Evolutionary conservation across 495 filamentous ascomycete species (phyloP), one percentile per base, ranked within the genome.

Genomic region (Trichoderma reesei): DNA sequence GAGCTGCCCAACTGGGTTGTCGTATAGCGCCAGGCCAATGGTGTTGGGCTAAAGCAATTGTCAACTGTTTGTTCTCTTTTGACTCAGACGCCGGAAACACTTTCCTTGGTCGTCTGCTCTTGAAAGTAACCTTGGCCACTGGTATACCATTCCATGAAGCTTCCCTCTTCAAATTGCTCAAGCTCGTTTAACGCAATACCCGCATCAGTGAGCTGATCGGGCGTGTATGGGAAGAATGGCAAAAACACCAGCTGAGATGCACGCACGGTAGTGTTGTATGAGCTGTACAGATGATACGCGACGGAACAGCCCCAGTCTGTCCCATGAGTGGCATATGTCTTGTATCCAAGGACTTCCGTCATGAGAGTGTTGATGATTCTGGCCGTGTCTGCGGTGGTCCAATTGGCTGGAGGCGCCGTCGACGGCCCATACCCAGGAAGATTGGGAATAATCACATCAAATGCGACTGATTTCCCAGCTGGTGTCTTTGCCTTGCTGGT

Each of bases 1-100:
- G 0, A 78, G 68, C n/a, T 73, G 68, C 0, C 76, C 76, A 3
- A 78, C 61, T 0, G 75, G 77, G 26, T 69, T 75, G 54, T 79
- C 77, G 4, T 72, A 68, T 0, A 78, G 63, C 1, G 74, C 75
- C 31, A 75, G 67, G 3, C 74, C 74, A 13, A 79, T 66, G 6
- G 71, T 75, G 44, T 76, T 70, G n/a, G 76, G 75, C 67, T 73
- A 38, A 61, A 10, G 14, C 20, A 56, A 39, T 39, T 26, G 20
- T 39, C 59, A 61, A 18, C 42, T 16, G 5, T 46, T 3, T 6
- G 14, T 46, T 18, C n/a, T 1, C 18, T 18, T 2, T 34, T 10
- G 26, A n/a, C n/a, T n/a, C n/a, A 61, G 8, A 3, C 11, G 0
- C 16, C 5, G 26, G 18, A 39, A 16, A 16, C 59, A 14, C 59